Conservation (phyloP, 1,284 basidiomycete genomes). For the Phlebopus sp. region DNA sequence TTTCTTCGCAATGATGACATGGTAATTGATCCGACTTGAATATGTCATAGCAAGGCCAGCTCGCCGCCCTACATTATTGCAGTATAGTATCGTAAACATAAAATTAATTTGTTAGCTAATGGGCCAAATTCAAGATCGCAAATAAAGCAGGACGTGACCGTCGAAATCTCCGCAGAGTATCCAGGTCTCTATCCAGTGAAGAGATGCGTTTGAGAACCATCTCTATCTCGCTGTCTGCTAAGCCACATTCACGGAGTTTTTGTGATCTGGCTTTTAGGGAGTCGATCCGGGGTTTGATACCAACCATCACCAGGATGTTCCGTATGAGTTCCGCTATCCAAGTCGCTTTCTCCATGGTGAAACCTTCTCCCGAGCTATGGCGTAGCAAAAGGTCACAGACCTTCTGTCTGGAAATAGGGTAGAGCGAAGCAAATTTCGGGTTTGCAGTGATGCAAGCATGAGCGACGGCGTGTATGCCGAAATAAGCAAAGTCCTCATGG, state of each 20-base stretch:
- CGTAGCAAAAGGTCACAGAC: slow-evolving; percentile 26
- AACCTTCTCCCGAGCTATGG: slow-evolving; percentile 20
- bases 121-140: slow-evolving; percentile 4
- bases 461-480: slow-evolving; percentile 17
- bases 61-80: slow-evolving; percentile 2
- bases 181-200: slow-evolving; percentile 23
- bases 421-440: slow-evolving; percentile 26
- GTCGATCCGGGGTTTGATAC: slow-evolving; percentile 23
- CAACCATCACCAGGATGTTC: slow-evolving; percentile 24
- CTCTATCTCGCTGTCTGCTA: slow-evolving; percentile 23
- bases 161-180: slow-evolving; percentile 11
- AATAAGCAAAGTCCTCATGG: slow-evolving; percentile 15
- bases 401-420: slow-evolving; percentile 18
- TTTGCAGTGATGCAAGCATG: slow-evolving; percentile 31
- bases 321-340: slow-evolving; percentile 27
- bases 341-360: slow-evolving; percentile 22
- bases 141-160: slow-evolving; percentile 4
- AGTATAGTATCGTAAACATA: slow-evolving; percentile 6
- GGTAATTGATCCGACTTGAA: slow-evolving; percentile 1
- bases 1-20: background rate
- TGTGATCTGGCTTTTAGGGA: slow-evolving; percentile 24
- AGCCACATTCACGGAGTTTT: slow-evolving; percentile 30
- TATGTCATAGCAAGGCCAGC: background rate
- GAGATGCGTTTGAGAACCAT: slow-evolving; percentile 20
- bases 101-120: slow-evolving; percentile 8